A percentile compares a stretch with the other conserved stretches of the same genome.
phyloP scores from a whole-genome alignment of 73 alveolate genomes.

The Paramecium sonneborni region DNA sequence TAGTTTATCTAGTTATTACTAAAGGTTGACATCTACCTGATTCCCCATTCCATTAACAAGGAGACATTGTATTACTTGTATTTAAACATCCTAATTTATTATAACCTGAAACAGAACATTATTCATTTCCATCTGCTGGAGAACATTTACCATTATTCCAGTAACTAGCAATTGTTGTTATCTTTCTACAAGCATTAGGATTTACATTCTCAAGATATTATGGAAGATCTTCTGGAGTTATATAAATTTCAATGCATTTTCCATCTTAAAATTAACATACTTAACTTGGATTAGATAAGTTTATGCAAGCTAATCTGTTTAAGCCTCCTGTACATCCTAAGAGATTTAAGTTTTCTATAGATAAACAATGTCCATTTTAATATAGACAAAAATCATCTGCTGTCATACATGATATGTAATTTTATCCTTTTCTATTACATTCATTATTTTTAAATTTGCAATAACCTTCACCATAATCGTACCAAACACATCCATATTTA shows the following conservation, averaged over 20 bases:
- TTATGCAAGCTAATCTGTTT: background rate
- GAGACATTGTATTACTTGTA: background rate
- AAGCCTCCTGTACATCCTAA: background rate
- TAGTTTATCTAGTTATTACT: background rate
- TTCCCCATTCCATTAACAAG: constrained; percentile 23
- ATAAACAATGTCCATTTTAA: background rate
- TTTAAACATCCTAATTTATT: constrained; percentile 21
- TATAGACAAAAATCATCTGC: background rate
- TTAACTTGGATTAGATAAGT: constrained; percentile 3
- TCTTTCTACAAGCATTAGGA: background rate
- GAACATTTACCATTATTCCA: background rate
- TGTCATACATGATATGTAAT: background rate
- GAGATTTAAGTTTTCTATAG: background rate
- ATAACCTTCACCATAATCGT: background rate
- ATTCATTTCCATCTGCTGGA: background rate
- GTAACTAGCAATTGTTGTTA: background rate
- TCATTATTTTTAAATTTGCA: background rate
- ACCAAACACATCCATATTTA: background rate
- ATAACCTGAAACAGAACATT: background rate
- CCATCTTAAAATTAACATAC: background rate
- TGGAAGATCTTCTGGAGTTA: background rate
- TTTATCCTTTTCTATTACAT: background rate
- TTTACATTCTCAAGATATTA: background rate
- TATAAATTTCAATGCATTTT: background rate
- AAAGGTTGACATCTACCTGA: background rate